Base-by-base conservation (phyloP, 352 stramenopile species). In the Pythium oligandrum region DNA sequence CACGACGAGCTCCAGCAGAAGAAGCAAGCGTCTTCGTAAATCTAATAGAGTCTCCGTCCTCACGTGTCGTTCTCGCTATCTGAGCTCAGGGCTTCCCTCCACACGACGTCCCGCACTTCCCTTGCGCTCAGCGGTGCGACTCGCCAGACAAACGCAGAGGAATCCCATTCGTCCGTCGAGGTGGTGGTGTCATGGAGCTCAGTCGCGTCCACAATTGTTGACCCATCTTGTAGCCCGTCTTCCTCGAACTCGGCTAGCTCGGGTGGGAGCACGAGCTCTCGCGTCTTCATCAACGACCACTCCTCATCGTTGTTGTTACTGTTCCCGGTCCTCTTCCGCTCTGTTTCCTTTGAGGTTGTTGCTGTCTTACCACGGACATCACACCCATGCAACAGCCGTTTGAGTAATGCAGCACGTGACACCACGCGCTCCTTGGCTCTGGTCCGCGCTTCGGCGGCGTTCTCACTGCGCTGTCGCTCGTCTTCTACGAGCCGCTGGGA, bases 171-270 rank as follows among this genome's bases (percentile, higher is more conserved):
- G 17, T 26, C 17, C 9, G 43, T 48, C 9, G 43, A 31, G 43
- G 43, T 48, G 43, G 43, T 53, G 11, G 46, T n/a, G 7, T 64
- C 46, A 7, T 43, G 47, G 17, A 26, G 17, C 17, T 26, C 17
- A 26, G 17, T 26, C 17, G 17, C 17, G 17, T 26, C 17, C 17
- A 26, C 17, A 26, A 26, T 26, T 26, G 17, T 26, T 26, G 17
- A 26, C 40, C 46, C 35, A 4, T 45, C 30, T 4, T 46, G 12
- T 10, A 87, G 49, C 3, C 74, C 77, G 7, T 83, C 74, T 51
- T 88, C 77, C 59, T 86, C 74, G 30, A 86, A 86, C 45, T 79
- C 77, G 12, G 74, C 72, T 2, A 86, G 61, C 40, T 87, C 76
- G 5, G 72, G 71, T 4, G 58, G 53, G 1, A 77, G 46, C 4